Percentiles rank a stretch among this genome's conserved stretches.
Conservation (phyloP, 148 eudicot species). For the Chenopodium album region DNA sequence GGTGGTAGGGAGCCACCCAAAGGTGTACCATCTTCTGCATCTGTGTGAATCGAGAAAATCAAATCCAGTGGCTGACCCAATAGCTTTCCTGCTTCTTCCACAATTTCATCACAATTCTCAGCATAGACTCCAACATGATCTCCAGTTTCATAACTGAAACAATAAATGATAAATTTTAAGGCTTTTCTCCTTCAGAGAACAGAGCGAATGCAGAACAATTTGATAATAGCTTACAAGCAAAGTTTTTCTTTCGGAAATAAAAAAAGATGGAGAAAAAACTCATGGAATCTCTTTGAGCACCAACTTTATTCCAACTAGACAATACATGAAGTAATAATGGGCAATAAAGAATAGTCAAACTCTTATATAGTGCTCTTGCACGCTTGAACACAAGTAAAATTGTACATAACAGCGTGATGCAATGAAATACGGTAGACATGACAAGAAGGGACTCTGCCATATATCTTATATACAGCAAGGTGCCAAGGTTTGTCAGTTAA, state of each 20-base stretch:
- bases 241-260: too few relatives aligned
- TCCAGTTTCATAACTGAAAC: slow-evolving; percentile 83
- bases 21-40: slow-evolving; percentile 68
- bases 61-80: slow-evolving; percentile 63
- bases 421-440: neutral
- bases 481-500: neutral
- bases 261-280: too few relatives aligned
- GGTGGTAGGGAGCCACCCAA: slow-evolving; percentile 82
- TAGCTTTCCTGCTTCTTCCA: slow-evolving; percentile 75
- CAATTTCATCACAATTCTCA: slow-evolving; percentile 65
- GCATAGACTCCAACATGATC: slow-evolving; percentile 88
- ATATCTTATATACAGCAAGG: neutral
- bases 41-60: slow-evolving; percentile 62
- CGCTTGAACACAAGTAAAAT: too few relatives aligned
- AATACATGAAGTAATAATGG: too few relatives aligned
- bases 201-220: too few relatives aligned
- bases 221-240: too few relatives aligned
- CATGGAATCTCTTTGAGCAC: too few relatives aligned
- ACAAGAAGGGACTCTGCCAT: neutral
- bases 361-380: too few relatives aligned
- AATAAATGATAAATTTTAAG: slow-evolving; percentile 5
- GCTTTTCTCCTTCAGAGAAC: neutral
- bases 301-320: too few relatives aligned
- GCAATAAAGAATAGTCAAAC: too few relatives aligned
- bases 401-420: neutral